Percentiles rank a stretch among this genome's conserved stretches.
phyloP scores from a whole-genome alignment of 768 basidiomycete species.

The Chalciporus pseudorubinellus region DNA sequence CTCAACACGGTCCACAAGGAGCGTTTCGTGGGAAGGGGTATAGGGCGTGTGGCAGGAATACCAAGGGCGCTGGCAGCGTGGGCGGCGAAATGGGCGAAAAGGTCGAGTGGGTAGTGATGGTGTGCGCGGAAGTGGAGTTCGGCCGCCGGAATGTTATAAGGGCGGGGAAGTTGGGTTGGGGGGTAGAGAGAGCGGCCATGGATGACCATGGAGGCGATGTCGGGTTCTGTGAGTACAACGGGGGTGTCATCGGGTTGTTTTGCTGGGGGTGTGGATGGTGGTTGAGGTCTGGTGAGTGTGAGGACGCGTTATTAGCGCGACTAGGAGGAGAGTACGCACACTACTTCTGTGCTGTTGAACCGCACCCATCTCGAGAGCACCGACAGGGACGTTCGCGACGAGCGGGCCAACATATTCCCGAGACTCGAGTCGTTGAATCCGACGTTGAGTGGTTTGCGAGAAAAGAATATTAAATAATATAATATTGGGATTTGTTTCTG shows the following conservation, averaged over 20 bases:
- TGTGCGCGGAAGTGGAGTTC: conserved; percentile 82
- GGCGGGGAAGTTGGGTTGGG: conserved; percentile 55
- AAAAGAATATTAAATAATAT: too few relatives aligned
- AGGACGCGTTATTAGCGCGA: neutral
- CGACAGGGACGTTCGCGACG: conserved; percentile 17
- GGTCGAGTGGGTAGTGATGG: conserved; percentile 59
- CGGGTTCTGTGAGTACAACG: conserved; percentile 34
- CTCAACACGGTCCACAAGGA: conserved; percentile 83
- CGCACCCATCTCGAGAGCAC: conserved; percentile 24
- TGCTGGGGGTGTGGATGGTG: conserved; percentile 1
- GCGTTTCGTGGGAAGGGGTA: conserved; percentile 69
- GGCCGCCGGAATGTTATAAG: conserved; percentile 75
- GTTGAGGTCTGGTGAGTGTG: conserved; percentile 1
- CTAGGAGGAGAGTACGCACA: conserved; percentile 11
- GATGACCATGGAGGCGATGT: conserved; percentile 51
- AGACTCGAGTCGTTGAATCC: neutral
- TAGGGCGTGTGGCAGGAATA: conserved; percentile 69
- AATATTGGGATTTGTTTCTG: neutral
- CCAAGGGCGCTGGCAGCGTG: conserved; percentile 85
- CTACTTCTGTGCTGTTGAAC: conserved; percentile 3
- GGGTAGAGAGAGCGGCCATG: conserved; percentile 59
- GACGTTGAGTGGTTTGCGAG: neutral
- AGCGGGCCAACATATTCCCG: conserved; percentile 36
- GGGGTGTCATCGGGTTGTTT: conserved; percentile 4
- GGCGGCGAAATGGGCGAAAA: conserved; percentile 79